Percentiles rank a stretch among this genome's conserved stretches.
These are phyloP conservation scores for Proliferodiscus dingleyae DNA, from an alignment of 2,329 filamentous ascomycete species.

Conservation along the genomic window DNA sequence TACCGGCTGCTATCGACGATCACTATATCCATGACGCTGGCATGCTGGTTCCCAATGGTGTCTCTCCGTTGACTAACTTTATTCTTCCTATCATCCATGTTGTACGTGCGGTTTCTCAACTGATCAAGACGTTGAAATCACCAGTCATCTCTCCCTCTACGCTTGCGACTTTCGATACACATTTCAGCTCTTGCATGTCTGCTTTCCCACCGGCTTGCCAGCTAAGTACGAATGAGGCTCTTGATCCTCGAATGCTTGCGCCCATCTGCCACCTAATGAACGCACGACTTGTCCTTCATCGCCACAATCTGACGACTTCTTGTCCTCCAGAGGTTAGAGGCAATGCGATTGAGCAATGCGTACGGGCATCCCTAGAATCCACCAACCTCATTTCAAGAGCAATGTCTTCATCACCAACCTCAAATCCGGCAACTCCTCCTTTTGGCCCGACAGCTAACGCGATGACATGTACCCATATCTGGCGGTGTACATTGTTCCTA, in stretches of 20 bases:
- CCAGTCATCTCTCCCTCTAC: conserved; percentile 61
- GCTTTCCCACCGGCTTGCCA: conserved; percentile 74
- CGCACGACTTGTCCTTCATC: conserved; percentile 77
- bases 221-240: conserved; percentile 56
- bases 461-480: conserved; percentile 76
- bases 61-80: conserved; percentile 59
- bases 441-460: conserved; percentile 49
- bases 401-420: conserved; percentile 40
- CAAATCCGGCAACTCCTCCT: conserved; percentile 30
- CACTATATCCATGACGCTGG: conserved; percentile 62
- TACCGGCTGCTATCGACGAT: conserved; percentile 78
- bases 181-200: conserved; percentile 70
- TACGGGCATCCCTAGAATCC: conserved; percentile 71
- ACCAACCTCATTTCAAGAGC: conserved; percentile 68
- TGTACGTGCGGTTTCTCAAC: conserved; percentile 68
- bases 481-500: conserved; percentile 78
- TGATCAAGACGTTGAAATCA: conserved; percentile 67
- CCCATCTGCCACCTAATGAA: conserved; percentile 77
- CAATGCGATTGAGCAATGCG: conserved; percentile 73
- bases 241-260: conserved; percentile 70
- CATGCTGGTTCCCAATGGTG: conserved; percentile 46
- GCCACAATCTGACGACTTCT: conserved; percentile 76
- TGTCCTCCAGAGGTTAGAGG: conserved; percentile 62
- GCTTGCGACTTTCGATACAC: conserved; percentile 72
- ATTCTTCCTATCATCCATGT: conserved; percentile 78